Base-by-base conservation (phyloP, 2,329 filamentous ascomycete genomes). In the Alternaria sp. region DNA sequence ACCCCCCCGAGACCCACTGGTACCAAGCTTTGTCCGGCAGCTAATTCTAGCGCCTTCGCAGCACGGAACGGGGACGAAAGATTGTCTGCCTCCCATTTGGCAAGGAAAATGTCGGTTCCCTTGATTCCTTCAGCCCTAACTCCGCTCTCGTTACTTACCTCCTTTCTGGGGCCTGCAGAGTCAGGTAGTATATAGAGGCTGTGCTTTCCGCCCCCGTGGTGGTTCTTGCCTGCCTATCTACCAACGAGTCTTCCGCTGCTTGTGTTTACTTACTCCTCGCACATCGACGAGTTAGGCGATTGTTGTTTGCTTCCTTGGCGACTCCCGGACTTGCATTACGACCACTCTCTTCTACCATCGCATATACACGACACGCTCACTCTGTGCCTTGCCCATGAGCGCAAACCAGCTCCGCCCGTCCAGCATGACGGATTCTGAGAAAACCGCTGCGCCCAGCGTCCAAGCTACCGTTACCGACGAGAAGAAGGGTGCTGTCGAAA, bases 341-440 rank as follows among this genome's bases (percentile, higher is more conserved):
- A 59, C 30, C 28, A 26, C 40, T 57, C 52, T 59, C 30, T 25
- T 26, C 32, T 36, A 21, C n/a, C 45, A 25, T 43, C 25, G 51
- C n/a, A 57, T 43, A 28, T 12, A 55, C 40, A 36, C 40, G 28
- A 55, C 46, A 23, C 19, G 12, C 28, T 19, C 19, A 19, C 21
- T 32, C 9, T 51, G 45, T 44, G 36, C 59, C 47, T 58, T 50
- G 49, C 19, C 61, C 15, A 77, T 77, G 74, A 72, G 60, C 47
- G 23, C 63, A 53, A 69, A 73, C 66, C 65, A 73, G 5, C 63
- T 74, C 7, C 71, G 75, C 30, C 72, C 77, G 5, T 57, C 50
- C 53, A 77, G 74, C 51, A 76, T 73, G 72, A 69, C 76, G 25
- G 74, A 74, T 57, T 77, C 74, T n/a, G 76, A 78, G 28, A 74